Conservation (phyloP, 1,284 basidiomycete genomes). For the Tausonia pullulans region DNA sequence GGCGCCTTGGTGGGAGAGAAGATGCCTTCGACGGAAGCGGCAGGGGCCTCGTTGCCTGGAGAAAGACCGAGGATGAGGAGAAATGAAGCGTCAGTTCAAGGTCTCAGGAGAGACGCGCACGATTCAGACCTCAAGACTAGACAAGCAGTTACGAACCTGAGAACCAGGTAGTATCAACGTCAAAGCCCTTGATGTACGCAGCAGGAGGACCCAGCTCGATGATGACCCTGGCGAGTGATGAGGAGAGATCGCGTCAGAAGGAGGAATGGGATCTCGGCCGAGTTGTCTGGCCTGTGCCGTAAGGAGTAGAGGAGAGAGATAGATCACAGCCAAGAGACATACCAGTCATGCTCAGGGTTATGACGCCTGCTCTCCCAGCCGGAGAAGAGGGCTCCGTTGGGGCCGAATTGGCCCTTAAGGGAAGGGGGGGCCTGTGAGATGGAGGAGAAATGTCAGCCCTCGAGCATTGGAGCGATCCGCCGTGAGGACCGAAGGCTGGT, state of each 20-base stretch:
- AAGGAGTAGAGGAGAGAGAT: background rate
- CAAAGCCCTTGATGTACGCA: slow-evolving; percentile 70
- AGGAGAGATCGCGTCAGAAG: background rate
- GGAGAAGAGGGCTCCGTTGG: slow-evolving; percentile 85
- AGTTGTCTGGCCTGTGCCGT: background rate
- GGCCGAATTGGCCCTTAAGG: slow-evolving; percentile 87
- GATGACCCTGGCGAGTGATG: slow-evolving; percentile 55
- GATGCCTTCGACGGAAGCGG: slow-evolving; percentile 60
- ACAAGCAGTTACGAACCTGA: too few relatives aligned
- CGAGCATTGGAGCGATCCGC: background rate
- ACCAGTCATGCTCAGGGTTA: slow-evolving; percentile 85
- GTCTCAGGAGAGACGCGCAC: too few relatives aligned
- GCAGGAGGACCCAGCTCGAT: slow-evolving; percentile 68
- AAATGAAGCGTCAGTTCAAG: too few relatives aligned
- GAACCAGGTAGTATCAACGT: slow-evolving; percentile 93
- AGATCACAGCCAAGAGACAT: too few relatives aligned
- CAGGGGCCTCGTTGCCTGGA: slow-evolving; percentile 91
- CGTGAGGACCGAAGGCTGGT: too few relatives aligned
- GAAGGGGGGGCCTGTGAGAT: slow-evolving; percentile 48
- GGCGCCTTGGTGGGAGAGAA: slow-evolving; percentile 37
- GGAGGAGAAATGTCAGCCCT: background rate
- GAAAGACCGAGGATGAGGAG: too few relatives aligned
- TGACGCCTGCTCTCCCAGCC: slow-evolving; percentile 92
- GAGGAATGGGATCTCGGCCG: background rate
- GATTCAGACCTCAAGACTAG: too few relatives aligned